Evolutionary conservation across 257 asterid species (phyloP), one percentile per base, ranked within the genome.

Genomic region (Penstemon davidsonii): DNA sequence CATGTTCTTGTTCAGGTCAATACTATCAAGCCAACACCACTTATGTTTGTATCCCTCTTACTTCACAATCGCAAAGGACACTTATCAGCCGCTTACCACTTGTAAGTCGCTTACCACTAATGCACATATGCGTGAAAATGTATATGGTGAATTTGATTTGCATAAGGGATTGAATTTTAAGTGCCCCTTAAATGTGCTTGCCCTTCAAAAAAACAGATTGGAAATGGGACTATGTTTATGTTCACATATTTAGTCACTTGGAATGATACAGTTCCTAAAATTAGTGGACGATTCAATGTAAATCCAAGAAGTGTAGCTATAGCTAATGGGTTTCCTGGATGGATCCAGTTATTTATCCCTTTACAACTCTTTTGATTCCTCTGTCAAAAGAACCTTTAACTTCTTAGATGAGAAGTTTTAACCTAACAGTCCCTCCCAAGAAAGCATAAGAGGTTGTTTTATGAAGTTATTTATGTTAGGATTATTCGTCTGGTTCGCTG

Each of bases 111-210:
- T 89, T 8, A 74, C 95, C 25, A 75, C 88, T 53, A 66, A 78
- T 73, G 85, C 82, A 4, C 84, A 87, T 11, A 59, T 53, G 65
- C 79, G 63, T 1, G 63, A 75, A 38, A 89, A 87, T 57, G 58
- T 73, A 1, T 85, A 83, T 38, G 62, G 18, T 4, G 68, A 45
- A 42, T 13, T n/a, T 1, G 55, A 62, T 1, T 62, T 89, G 64
- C 2, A 15, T 7, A 72, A 70, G 0, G 88, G 82, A 9, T n/a
- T 64, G 73, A 73, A 68, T 8, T 68, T 89, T 70, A 61, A n/a
- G 85, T 87, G 13, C 95, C 95, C 2, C 87, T 89, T 15, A 69
- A 88, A 56, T 89, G 96, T 58, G 92, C 95, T 54, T 89, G 96
- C 60, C 96, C 95, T 52, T 65, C 84, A 18, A 53, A 53, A 43